phyloP scores from a whole-genome alignment of 2,329 filamentous ascomycete species.

The Aspergillus jensenii region DNA sequence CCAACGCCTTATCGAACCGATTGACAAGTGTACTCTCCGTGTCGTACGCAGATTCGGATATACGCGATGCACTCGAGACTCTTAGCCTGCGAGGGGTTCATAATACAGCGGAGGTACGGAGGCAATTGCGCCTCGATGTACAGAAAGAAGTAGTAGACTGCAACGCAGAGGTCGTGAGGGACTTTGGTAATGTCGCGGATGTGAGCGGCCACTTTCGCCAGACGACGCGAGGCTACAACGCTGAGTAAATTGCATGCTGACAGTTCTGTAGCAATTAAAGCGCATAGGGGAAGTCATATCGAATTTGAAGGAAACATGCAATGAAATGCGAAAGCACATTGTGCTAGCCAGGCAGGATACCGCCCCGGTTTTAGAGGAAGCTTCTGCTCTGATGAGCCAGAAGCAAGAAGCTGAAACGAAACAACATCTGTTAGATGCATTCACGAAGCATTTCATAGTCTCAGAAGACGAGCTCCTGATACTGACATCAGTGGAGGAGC shows the following conservation, averaged over 20 bases:
- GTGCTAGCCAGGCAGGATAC: conserved; percentile 73
- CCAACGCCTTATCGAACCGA: conserved; percentile 74
- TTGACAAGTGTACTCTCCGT: conserved; percentile 83
- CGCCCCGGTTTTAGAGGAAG: conserved; percentile 72
- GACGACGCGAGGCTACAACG: conserved; percentile 5
- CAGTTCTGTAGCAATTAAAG: conserved; percentile 68
- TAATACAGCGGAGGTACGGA: conserved; percentile 75
- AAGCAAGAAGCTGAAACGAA: conserved; percentile 75
- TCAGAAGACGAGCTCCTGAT: conserved; percentile 75
- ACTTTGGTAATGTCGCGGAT: conserved; percentile 88
- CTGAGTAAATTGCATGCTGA: background rate
- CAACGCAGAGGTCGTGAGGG: conserved; percentile 83
- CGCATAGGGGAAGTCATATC: conserved; percentile 78
- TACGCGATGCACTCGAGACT: conserved; percentile 77
- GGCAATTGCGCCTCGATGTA: conserved; percentile 76
- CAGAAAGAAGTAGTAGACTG: conserved; percentile 91
- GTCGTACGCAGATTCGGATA: conserved; percentile 89
- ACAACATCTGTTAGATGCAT: conserved; percentile 72
- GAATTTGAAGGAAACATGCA: conserved; percentile 75
- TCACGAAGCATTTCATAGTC: conserved; percentile 80
- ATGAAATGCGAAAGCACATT: conserved; percentile 77
- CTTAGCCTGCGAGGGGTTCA: conserved; percentile 69
- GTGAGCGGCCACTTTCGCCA: conserved; percentile 47
- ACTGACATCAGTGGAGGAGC: conserved; percentile 75
- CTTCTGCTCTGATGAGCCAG: conserved; percentile 69